A percentile compares a stretch with the other conserved stretches of the same genome.
Conservation (phyloP, 352 stramenopile species). For the Paralagenidium karlingii region DNA sequence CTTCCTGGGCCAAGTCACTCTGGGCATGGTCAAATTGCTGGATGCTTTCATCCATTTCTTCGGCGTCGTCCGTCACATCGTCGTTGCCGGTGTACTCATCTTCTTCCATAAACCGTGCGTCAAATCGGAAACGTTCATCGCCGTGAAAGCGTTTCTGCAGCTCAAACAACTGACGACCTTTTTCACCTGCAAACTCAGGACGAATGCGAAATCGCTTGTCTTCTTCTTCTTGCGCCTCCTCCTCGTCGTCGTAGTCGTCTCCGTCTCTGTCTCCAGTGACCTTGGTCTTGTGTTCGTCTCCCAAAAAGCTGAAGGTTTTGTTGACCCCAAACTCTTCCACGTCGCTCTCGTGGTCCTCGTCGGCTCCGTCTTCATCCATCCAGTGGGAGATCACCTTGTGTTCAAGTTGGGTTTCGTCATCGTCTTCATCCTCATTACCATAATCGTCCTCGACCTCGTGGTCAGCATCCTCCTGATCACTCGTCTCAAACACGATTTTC, state of each 20-base stretch:
- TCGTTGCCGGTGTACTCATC: constrained; percentile 43
- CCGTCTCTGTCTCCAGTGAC: no score
- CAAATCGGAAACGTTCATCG: constrained; percentile 64
- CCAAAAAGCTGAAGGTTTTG: background rate
- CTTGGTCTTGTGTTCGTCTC: no score
- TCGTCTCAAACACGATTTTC: constrained; percentile 72
- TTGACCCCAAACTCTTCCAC: background rate
- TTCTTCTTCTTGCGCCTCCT: constrained; percentile 13
- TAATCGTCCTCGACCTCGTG: constrained; percentile 16
- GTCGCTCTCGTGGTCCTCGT: background rate
- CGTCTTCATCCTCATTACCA: constrained; percentile 7
- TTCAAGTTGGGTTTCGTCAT: no score
- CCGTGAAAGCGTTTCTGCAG: constrained; percentile 71
- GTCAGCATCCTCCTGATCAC: constrained; percentile 43
- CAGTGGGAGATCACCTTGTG: background rate
- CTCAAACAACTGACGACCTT: constrained; percentile 65
- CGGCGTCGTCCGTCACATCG: constrained; percentile 7
- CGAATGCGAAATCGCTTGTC: constrained; percentile 39
- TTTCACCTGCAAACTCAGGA: constrained; percentile 55
- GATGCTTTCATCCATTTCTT: constrained; percentile 13
- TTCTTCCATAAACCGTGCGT: constrained; percentile 61
- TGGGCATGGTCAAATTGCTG: constrained; percentile 30
- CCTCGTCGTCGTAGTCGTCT: constrained; percentile 10
- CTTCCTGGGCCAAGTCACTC: constrained; percentile 6
- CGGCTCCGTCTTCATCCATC: background rate